These are phyloP conservation scores for Chrysopogon serrulatus DNA, from an alignment of 176 grass and related monocot genomes.

Conservation along the genomic window DNA sequence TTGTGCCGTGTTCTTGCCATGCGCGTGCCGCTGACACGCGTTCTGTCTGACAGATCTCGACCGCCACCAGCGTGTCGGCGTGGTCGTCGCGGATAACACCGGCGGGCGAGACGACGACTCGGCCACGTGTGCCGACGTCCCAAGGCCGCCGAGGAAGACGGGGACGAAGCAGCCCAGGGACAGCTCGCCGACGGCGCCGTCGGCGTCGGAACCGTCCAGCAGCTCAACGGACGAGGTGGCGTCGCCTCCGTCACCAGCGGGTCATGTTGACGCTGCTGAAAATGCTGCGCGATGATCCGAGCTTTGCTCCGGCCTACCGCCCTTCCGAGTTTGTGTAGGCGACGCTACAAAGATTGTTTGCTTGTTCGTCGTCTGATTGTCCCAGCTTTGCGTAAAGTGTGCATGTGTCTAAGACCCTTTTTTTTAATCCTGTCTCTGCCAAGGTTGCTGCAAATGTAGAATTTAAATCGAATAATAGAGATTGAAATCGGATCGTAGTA, in stretches of 20 bases:
- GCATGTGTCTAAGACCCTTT: background rate
- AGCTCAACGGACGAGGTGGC: constrained; percentile 2
- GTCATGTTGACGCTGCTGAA: background rate
- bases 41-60: constrained; percentile 42
- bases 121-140: constrained; percentile 25
- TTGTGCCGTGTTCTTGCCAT: background rate
- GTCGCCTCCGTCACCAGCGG: background rate
- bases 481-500: no score
- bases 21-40: background rate
- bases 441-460: background rate
- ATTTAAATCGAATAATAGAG: background rate
- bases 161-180: constrained; percentile 27
- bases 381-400: background rate
- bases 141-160: constrained; percentile 36
- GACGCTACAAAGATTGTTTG: background rate
- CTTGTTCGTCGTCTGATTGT: background rate
- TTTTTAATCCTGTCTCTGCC: background rate
- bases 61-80: constrained; percentile 21
- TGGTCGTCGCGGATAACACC: constrained; percentile 7
- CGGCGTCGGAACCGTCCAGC: background rate
- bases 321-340: background rate
- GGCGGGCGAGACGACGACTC: constrained; percentile 9
- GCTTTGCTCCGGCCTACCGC: background rate
- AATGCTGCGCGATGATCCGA: background rate
- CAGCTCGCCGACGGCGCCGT: background rate